Evolutionary conservation across 208 protist genomes (phyloP), one percentile per base, ranked within the genome.

Genomic region (Strigomonas culicis): DNA sequence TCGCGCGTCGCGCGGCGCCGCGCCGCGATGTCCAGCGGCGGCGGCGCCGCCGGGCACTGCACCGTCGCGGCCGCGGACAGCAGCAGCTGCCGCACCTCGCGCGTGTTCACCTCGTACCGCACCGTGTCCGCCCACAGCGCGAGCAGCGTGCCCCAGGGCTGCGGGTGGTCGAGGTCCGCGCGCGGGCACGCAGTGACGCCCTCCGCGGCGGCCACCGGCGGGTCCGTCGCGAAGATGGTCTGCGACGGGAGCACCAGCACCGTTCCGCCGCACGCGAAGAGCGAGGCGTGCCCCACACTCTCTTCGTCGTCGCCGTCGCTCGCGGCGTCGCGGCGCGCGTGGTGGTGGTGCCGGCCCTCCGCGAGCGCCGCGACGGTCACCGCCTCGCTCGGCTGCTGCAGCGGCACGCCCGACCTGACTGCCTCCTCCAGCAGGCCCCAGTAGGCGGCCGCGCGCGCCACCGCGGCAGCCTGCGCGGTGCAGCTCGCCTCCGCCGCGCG

Each of bases 21-120:
- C 63, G 50, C 59, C 52, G 41, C 50, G 21, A 21, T 53, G 34
- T 13, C 36, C 21, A 7, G 39, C 32, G 21, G 25, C 25, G n/a
- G 17, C 11, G 51, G 34, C 36, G 30, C 56, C 25, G 27, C 22
- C 15, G 55, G 15, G 59, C 47, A 44, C 11, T 3, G 1, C 8
- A 22, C 19, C 61, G 19, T 32, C 30, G 32, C 36, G 7, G 60
- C 52, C 49, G 64, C 74, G 21, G 62, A 50, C n/a, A 78, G 57
- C 59, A 83, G 69, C 25, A 77, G 68, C 53, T 70, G 50, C 0
- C 68, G 68, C 19, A 81, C 53, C 53, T 84, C 71, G 15, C 59
- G 58, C 49, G 63, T 55, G 49, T 77, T 81, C 24, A 75, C 75
- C 17, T 70, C 68, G 63, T 84, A 84, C 11, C 79, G 79, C 41